Evolutionary conservation across 108 stramenopile genomes (phyloP).

Genomic region (Pseudonitzschia multistriata): DNA sequence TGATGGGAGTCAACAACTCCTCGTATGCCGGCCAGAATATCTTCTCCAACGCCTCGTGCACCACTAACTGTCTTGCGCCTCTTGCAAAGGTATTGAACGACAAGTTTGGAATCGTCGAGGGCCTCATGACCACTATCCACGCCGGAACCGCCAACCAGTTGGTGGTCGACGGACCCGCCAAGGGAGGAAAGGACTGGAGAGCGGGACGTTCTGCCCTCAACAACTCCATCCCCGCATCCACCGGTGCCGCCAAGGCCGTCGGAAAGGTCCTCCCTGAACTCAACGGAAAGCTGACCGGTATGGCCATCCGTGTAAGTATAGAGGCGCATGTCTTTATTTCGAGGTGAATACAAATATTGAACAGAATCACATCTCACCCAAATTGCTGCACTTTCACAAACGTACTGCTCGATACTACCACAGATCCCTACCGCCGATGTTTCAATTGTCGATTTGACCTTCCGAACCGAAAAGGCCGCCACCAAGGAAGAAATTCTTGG

Average conservation of each 20-base stretch:
- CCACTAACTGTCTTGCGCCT: constrained; percentile 99
- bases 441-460: constrained; percentile 94
- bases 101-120: constrained; percentile 93
- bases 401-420: neutral
- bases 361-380: no score
- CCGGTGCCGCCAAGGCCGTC: constrained; percentile 95
- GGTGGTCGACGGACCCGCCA: constrained; percentile 95
- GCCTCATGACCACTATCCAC: constrained; percentile 99
- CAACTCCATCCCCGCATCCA: constrained; percentile 93
- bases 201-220: constrained; percentile 70
- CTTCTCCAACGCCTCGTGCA: constrained; percentile 98
- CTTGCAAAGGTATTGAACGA: constrained; percentile 97
- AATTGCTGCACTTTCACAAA: no score
- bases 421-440: constrained; percentile 93
- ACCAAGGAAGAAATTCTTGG: constrained; percentile 86
- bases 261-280: constrained; percentile 88
- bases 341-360: no score
- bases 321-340: no score
- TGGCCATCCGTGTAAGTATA: constrained; percentile 77
- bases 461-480: constrained; percentile 86
- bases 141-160: constrained; percentile 96
- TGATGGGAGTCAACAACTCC: constrained; percentile 97
- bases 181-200: constrained; percentile 89
- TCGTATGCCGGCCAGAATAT: constrained; percentile 78
- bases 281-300: constrained; percentile 85